Evolutionary conservation across 83 land plant species (phyloP).

Genomic region (Thuja plicata): DNA sequence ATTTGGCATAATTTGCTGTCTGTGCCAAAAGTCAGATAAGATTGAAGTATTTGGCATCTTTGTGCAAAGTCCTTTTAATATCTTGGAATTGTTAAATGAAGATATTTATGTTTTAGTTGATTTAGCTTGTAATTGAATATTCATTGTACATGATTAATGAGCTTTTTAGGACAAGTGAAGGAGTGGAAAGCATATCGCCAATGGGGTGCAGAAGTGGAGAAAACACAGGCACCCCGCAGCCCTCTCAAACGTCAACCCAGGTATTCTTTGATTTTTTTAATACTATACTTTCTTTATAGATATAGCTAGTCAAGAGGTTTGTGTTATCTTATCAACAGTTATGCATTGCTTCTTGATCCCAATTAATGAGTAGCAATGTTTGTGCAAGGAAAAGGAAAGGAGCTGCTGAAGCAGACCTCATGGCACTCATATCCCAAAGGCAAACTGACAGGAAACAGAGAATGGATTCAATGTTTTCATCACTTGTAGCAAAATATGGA

Average conservation of each 20-base stretch:
- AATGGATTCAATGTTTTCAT: constrained; percentile 70
- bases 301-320: background rate
- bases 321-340: background rate
- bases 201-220: constrained; percentile 70
- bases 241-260: constrained; percentile 49
- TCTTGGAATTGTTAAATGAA: background rate
- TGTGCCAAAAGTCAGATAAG: background rate
- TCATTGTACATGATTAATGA: background rate
- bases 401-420: constrained; percentile 51
- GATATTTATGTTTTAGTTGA: background rate
- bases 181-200: constrained; percentile 60
- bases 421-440: constrained; percentile 57
- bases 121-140: background rate
- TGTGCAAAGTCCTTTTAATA: background rate
- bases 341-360: background rate
- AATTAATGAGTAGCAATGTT: background rate
- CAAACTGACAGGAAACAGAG: constrained; percentile 50
- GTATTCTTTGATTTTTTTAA: constrained; percentile 23
- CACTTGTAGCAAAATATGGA: constrained; percentile 65
- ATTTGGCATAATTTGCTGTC: background rate
- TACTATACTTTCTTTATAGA: background rate
- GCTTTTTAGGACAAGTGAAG: constrained; percentile 60
- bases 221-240: constrained; percentile 61
- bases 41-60: background rate
- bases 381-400: constrained; percentile 54